These are phyloP conservation scores for Penicillium italicum DNA, from an alignment of 2,329 filamentous ascomycete genomes.

Conservation along the genomic window DNA sequence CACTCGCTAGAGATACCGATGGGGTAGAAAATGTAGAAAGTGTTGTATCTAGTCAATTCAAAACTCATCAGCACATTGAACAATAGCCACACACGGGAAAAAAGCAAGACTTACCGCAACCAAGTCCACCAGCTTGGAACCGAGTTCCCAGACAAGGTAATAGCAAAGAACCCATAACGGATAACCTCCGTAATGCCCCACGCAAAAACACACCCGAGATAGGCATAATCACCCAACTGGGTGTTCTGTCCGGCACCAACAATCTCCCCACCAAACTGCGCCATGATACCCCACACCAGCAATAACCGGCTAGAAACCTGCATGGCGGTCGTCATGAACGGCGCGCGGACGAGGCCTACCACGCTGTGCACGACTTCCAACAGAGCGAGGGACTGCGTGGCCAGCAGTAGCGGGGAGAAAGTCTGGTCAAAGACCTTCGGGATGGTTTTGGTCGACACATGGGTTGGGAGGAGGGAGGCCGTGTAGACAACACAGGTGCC, in stretches of 20 bases:
- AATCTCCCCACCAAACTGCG: constrained; percentile 54
- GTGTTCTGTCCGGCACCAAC: constrained; percentile 23
- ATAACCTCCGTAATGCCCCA: constrained; percentile 92
- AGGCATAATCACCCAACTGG: constrained; percentile 40
- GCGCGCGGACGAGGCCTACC: constrained; percentile 77
- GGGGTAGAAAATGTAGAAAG: constrained; percentile 89
- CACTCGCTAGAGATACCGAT: constrained; percentile 87
- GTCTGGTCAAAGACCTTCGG: constrained; percentile 46
- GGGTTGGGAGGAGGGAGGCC: constrained; percentile 52
- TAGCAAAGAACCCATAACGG: constrained; percentile 86
- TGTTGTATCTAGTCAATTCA: constrained; percentile 60
- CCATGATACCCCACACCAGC: constrained; percentile 81
- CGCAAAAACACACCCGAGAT: constrained; percentile 61
- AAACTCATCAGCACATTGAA: background rate
- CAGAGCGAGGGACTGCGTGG: constrained; percentile 77
- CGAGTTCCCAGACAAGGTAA: constrained; percentile 54
- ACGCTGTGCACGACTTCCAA: constrained; percentile 81
- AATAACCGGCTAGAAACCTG: constrained; percentile 85
- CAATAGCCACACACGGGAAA: background rate
- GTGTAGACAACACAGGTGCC: constrained; percentile 68
- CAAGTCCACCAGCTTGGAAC: constrained; percentile 68
- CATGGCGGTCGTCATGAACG: constrained; percentile 79
- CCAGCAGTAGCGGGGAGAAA: constrained; percentile 42
- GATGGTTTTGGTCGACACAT: constrained; percentile 48
- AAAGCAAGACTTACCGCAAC: constrained; percentile 38